Base-by-base conservation (phyloP, 2,329 filamentous ascomycete genomes). In the Aspergillus arachidicola region DNA sequence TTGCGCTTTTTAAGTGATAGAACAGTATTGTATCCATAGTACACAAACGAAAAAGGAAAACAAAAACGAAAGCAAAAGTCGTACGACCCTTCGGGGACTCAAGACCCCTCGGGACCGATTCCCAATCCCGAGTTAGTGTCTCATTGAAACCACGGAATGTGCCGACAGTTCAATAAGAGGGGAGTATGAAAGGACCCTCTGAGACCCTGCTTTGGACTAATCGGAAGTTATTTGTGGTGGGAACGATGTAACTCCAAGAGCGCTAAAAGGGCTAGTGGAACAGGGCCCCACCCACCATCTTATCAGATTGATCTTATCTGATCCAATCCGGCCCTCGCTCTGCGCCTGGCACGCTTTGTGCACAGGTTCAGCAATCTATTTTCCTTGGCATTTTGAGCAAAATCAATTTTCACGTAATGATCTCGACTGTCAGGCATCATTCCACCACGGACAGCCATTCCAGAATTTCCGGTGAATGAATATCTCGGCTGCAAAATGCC, bases 261-360 rank as follows among this genome's bases (percentile, higher is more conserved):
- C 57, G 28, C 28, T 30, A 36, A 19, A 28, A 10, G n/a, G 12
- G 11, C 7, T 28, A 30, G 23, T 21, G 48, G 28, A n/a, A 19
- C 19, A 34, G 11, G 21, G 21, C 30, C 14, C 43, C 59, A 60
- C 50, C 32, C 28, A 41, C 11, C 57, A 45, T 61, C 59, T 58
- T 61, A 61, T 58, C 59, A 58, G 53, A 58, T 61, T 53, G 26
- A 61, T 61, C 59, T 61, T 57, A 61, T 61, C 59, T 58, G 59
- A 61, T 61, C 54, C 59, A 38, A 48, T 23, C 23, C 21, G 12
- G 11, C 14, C 23, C 34, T 56, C 7, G n/a, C 41, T 34, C 32
- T 34, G 23, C 11, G 19, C 32, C 16, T 26, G 26, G 19, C n/a
- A 32, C 45, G 43, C 30, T 57, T 57, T 50, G 41, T 30, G 23